Base-by-base conservation (phyloP, 1,284 basidiomycete genomes). In the Moesziomyces sp. region DNA sequence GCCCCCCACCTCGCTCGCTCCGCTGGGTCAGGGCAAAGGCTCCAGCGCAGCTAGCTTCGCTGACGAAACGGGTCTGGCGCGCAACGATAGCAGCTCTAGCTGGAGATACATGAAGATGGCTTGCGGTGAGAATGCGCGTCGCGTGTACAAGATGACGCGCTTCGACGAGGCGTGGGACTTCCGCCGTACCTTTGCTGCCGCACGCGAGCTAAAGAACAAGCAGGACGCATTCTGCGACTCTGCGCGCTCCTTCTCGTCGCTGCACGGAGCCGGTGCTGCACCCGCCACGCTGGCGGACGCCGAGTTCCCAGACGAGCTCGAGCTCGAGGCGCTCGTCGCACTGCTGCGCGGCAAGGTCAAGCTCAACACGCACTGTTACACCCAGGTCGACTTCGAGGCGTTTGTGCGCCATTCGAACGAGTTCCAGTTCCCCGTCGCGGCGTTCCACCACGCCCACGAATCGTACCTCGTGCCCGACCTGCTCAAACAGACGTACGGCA, bases 311-410 rank as follows among this genome's bases (percentile, higher is more conserved):
- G 89, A 93, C 52, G 88, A 89, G 44, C 86, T 94, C 46, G 88
- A 93, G 79, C 92, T 91, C 89, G 94, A 96, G 80, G 90, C 90
- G 13, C 86, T 96, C 10, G 91, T 94, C 6, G 94, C 95, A 73
- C 92, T 94, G 7, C 87, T 97, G 24, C 87, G 94, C 48, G 92
- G 92, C 7, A 87, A 87, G 61, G 91, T 92, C 67, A 86, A 92
- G 88, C 69, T 82, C 38, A 81, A 82, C 51, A 81, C 79, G 14
- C 80, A 82, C 69, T 81, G 79, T 58, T 82, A 82, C 58, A 81
- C 79, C 14, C 87, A 91, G 11, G 89, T 90, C 55, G 93, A 94
- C 78, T 86, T 94, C 30, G 91, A 93, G 76, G 58, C 83, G 28
- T 70, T 85, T 38, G 79, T 83, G 24, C 79, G 92, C 86, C 88